Conservation (phyloP, 768 basidiomycete species). For the Boletus patriciae region DNA sequence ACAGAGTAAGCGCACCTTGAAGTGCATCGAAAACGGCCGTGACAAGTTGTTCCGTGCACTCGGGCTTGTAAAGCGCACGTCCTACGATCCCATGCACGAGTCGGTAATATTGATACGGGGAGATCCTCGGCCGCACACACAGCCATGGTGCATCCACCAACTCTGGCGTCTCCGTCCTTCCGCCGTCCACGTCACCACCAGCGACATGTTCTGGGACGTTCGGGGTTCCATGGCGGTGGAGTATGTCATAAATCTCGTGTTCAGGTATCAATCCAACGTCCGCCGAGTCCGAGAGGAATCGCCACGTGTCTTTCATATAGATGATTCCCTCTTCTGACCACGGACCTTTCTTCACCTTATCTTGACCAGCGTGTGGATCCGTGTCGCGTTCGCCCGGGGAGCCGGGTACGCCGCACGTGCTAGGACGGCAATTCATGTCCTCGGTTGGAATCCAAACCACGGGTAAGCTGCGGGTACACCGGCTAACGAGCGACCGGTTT, state of each 20-base stretch:
- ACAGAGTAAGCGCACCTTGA: not conserved
- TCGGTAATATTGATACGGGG: too few relatives aligned
- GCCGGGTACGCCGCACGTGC: too few relatives aligned
- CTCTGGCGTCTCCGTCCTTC: not conserved
- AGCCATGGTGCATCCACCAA: too few relatives aligned
- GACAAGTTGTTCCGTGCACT: not conserved
- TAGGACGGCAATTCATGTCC: not conserved
- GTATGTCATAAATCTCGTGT: not conserved
- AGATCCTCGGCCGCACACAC: too few relatives aligned
- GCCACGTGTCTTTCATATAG: slow-evolving; percentile 7
- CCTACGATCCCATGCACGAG: not conserved
- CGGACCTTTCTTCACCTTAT: not conserved
- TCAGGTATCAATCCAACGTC: not conserved
- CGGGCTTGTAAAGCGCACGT: not conserved
- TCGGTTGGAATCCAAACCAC: not conserved
- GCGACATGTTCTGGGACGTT: slow-evolving; percentile 1
- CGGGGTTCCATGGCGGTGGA: not conserved
- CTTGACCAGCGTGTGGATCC: not conserved
- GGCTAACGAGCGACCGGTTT: not conserved
- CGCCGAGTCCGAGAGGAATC: not conserved
- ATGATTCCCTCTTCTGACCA: not conserved
- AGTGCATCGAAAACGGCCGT: not conserved
- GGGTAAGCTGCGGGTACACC: slow-evolving; percentile 3
- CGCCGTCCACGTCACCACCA: not conserved
- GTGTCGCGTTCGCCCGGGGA: too few relatives aligned